A percentile compares a stretch with the other conserved stretches of the same genome.
These are phyloP conservation scores for Funneliformis geosporum DNA, from an alignment of 192 early-diverging fungal genomes.

Conservation along the genomic window DNA sequence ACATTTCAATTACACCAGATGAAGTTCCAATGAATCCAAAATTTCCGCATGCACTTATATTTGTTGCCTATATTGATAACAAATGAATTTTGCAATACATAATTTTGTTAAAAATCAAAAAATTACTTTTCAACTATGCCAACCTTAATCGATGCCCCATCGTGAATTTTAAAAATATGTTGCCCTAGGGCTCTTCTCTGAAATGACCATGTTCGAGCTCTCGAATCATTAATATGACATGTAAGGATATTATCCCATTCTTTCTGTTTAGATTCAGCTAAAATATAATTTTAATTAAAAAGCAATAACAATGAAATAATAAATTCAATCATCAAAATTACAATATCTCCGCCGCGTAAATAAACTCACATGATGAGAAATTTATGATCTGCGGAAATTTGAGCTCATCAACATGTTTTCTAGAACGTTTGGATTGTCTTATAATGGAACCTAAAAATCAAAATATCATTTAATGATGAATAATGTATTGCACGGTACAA, in stretches of 20 bases:
- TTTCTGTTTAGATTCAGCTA: conserved; percentile 59
- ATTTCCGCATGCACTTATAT: conserved; percentile 88
- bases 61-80: conserved; percentile 48
- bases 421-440: not conserved
- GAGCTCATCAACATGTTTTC: not conserved
- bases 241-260: conserved; percentile 95
- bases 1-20: conserved; percentile 80
- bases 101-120: not conserved
- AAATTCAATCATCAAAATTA: not conserved
- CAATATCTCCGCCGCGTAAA: not conserved
- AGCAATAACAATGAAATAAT: not conserved
- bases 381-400: conserved; percentile 15
- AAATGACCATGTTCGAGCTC: conserved; percentile 82
- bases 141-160: conserved; percentile 61
- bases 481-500: not conserved
- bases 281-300: not conserved
- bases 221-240: conserved; percentile 73
- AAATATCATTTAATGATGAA: not conserved
- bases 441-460: not conserved
- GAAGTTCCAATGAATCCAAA: conserved; percentile 86
- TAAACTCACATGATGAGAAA: not conserved
- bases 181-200: conserved; percentile 77
- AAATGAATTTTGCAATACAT: conserved; percentile 15
- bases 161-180: conserved; percentile 63
- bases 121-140: not conserved